Evolutionary conservation across 2,329 filamentous ascomycete genomes (phyloP).

Genomic region (Nectriaceae sp.): DNA sequence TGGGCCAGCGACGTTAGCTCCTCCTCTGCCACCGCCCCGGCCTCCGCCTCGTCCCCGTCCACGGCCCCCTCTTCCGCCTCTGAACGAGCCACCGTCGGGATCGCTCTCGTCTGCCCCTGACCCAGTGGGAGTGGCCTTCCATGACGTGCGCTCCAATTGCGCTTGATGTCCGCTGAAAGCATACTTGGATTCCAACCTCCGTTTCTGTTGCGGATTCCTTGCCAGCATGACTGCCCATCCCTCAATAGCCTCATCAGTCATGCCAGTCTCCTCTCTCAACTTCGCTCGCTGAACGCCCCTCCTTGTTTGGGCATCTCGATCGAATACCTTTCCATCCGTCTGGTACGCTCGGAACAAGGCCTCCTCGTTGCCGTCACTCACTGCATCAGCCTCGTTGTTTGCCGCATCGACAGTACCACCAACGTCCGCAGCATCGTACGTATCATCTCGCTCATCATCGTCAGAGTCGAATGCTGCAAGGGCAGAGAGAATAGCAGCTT

Average conservation of each 20-base stretch:
- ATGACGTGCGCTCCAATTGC: constrained; percentile 66
- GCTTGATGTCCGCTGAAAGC: constrained; percentile 67
- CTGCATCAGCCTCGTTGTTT: constrained; percentile 54
- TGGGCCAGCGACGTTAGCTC: constrained; percentile 64
- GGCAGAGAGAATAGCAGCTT: constrained; percentile 85
- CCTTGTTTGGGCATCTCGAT: constrained; percentile 69
- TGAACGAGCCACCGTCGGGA: constrained; percentile 42
- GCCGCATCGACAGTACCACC: constrained; percentile 81
- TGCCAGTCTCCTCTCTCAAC: constrained; percentile 74
- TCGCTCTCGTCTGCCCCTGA: constrained; percentile 61
- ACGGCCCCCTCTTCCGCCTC: constrained; percentile 47
- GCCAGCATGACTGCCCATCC: constrained; percentile 89
- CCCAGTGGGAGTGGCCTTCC: constrained; percentile 54
- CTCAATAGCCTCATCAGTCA: constrained; percentile 93
- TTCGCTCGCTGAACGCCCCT: constrained; percentile 61
- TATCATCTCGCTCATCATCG: constrained; percentile 96
- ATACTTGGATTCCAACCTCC: constrained; percentile 71
- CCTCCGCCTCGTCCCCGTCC: constrained; percentile 51
- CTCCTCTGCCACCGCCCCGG: constrained; percentile 54
- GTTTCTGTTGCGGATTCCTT: constrained; percentile 69
- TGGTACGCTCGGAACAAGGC: constrained; percentile 73
- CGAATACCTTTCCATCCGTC: constrained; percentile 65
- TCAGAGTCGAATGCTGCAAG: constrained; percentile 89
- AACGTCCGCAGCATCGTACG: constrained; percentile 90
- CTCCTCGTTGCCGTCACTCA: constrained; percentile 63